These are phyloP conservation scores for Rubus idaeus DNA, from an alignment of 306 rosid genomes.

Conservation along the genomic window DNA sequence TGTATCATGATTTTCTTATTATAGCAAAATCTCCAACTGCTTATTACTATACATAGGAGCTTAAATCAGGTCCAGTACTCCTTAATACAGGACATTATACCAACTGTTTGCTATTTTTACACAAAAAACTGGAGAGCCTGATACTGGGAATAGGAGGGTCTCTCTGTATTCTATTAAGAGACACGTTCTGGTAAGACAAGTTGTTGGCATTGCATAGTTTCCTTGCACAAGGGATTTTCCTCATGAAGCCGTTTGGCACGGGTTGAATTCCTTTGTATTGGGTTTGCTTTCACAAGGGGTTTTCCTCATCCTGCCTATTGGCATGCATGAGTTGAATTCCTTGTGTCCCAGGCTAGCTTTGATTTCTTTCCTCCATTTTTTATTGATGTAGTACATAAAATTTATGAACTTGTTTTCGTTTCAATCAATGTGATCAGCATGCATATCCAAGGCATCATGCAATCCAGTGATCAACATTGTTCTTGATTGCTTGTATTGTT, in stretches of 20 bases:
- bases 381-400: neutral
- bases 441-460: neutral
- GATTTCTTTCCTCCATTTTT: neutral
- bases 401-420: neutral
- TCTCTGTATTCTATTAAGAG: conserved; percentile 6
- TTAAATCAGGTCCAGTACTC: conserved; percentile 9
- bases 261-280: conserved; percentile 4
- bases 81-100: neutral
- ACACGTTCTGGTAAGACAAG: neutral
- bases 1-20: neutral
- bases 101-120: conserved; percentile 13
- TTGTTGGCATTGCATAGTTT: neutral
- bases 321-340: conserved; percentile 29
- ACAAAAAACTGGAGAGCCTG: neutral
- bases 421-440: neutral
- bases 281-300: conserved; percentile 16
- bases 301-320: conserved; percentile 23
- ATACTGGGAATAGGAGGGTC: neutral
- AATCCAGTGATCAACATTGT: neutral
- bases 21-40: neutral
- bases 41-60: conserved; percentile 7
- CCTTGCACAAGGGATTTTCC: neutral
- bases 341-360: neutral
- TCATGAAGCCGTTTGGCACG: conserved; percentile 13
- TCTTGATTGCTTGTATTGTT: neutral